Base-by-base conservation (phyloP, 169 alveolate species). In the Cryptosporidium bovis region DNA sequence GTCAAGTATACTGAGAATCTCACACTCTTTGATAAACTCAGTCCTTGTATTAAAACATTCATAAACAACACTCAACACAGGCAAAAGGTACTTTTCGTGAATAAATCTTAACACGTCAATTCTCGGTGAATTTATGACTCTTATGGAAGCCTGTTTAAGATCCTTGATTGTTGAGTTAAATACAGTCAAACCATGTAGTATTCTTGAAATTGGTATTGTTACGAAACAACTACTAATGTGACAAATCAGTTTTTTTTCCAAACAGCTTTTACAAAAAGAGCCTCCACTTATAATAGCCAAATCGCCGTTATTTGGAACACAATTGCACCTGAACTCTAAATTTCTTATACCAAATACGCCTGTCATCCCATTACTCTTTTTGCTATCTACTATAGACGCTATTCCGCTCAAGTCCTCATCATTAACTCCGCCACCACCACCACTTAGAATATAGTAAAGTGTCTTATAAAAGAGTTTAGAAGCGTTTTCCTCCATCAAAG, bases 181-280 rank as follows among this genome's bases (percentile, higher is more conserved):
- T 2, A 62, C 87, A 6, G 44, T 71, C 36, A 77, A 50, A n/a
- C 87, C 87, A 2, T 77, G 87, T 12, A 77, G 65, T 5, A 77
- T 62, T 56, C 65, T 77, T 27, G 18, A 13, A 40, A 77, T 44
- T 0, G 87, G 87, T 10, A 60, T 46, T 13, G 87, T 60, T 10
- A 36, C 77, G 31, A 77, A 77, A 50, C 77, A 58, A 31, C 51
- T 48, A 1, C 77, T 27, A 3, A 77, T 48, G 15, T 60, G 87
- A 15, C 20, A 27, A 62, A 33, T 27, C 0, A 62, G 33, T 6
- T 29, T n/a, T 15, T 8, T 62, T 6, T 27, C 24, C 24, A 15
- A n/a, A 40, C 48, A 40, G 48, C 4, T 40, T 40, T 40, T 40
- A 8, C 48, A 40, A 62, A 62, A 27, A 62, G 24, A 15, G 33